Conservation (phyloP, 192 early-diverging fungal species). For the Haplosporangium gracile region DNA sequence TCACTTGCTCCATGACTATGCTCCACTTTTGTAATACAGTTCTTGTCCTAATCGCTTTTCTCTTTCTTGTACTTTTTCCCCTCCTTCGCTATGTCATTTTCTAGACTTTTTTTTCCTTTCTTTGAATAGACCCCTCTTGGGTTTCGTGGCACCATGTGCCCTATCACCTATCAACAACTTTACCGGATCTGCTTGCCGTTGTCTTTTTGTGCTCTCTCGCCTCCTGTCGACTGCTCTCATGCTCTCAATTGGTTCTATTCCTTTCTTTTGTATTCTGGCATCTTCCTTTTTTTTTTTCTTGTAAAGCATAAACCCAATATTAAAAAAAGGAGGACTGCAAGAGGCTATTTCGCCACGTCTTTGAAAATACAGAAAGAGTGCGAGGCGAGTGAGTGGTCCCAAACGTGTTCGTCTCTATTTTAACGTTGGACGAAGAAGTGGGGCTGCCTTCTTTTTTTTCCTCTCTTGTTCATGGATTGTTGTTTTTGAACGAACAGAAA, state of each 20-base stretch:
- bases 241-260: background rate
- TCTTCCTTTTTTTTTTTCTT: background rate
- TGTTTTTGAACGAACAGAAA: background rate
- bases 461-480: background rate
- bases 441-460: background rate
- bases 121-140: no score
- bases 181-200: background rate
- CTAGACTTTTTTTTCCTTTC: no score
- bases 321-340: background rate
- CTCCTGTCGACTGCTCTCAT: background rate
- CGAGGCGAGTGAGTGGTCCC: no score
- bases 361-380: no score
- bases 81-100: no score
- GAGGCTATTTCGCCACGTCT: background rate
- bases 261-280: background rate
- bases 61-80: no score
- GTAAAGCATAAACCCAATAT: background rate
- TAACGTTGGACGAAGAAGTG: background rate
- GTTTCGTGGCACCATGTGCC: background rate
- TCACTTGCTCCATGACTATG: background rate
- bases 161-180: background rate
- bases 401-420: background rate
- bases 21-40: no score
- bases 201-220: background rate
- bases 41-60: no score